Conservation (phyloP, 495 filamentous ascomycete genomes). For the Daldinia vernicosa region DNA sequence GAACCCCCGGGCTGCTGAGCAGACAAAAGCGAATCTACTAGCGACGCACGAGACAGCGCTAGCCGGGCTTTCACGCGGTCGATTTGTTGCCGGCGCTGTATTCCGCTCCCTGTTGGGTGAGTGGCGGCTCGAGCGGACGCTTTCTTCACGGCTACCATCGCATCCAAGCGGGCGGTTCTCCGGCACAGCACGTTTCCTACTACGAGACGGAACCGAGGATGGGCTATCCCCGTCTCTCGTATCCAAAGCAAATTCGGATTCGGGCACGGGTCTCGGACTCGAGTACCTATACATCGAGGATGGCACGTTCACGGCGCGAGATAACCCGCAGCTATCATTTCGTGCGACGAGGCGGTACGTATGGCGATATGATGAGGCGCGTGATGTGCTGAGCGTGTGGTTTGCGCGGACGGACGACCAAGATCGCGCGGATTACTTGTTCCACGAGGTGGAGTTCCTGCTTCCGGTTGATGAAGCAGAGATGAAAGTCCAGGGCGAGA, state of each 20-base stretch:
- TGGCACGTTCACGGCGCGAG: slow-evolving; percentile 63
- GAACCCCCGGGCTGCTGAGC: slow-evolving; percentile 13
- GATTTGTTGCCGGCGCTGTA: slow-evolving; percentile 67
- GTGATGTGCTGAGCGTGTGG: slow-evolving; percentile 70
- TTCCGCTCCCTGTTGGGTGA: slow-evolving; percentile 78
- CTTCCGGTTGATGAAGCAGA: slow-evolving; percentile 25
- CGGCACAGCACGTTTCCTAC: slow-evolving; percentile 70
- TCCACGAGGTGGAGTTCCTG: slow-evolving; percentile 64
- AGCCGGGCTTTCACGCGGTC: slow-evolving; percentile 48
- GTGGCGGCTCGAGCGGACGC: slow-evolving; percentile 68
- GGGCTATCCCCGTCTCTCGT: slow-evolving; percentile 50
- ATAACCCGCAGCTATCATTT: slow-evolving; percentile 53
- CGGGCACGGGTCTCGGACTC: slow-evolving; percentile 31
- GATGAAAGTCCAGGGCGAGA: neutral
- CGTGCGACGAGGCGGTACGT: slow-evolving; percentile 61
- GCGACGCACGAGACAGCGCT: slow-evolving; percentile 48
- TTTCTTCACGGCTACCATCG: slow-evolving; percentile 55
- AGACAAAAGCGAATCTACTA: slow-evolving; percentile 43
- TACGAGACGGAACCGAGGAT: slow-evolving; percentile 61
- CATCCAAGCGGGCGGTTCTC: slow-evolving; percentile 68
- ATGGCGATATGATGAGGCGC: slow-evolving; percentile 65
- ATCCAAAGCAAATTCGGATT: neutral
- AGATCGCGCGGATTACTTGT: slow-evolving; percentile 69
- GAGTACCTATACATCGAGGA: slow-evolving; percentile 76
- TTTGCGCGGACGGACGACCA: slow-evolving; percentile 68